Conservation (phyloP, 2,329 filamentous ascomycete species). For the Cordyceps cateniannulata region DNA sequence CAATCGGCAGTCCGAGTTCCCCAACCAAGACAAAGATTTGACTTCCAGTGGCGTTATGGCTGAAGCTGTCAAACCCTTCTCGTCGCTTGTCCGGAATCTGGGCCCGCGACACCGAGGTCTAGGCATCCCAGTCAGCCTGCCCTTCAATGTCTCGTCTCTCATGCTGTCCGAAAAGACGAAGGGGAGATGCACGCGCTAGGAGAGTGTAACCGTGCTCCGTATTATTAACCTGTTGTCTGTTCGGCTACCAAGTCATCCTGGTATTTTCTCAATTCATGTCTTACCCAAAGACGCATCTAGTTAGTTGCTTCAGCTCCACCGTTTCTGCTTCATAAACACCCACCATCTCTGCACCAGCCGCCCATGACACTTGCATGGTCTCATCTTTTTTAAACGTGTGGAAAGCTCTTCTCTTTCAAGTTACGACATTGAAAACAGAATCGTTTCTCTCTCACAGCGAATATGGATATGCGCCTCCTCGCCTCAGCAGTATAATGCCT, state of each 20-base stretch:
- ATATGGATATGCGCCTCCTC: neutral
- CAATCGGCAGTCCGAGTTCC: too few species aligned
- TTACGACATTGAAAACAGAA: neutral
- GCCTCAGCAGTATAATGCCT: neutral
- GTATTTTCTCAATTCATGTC: neutral
- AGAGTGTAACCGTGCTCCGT: too few species aligned
- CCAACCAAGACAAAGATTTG: too few species aligned
- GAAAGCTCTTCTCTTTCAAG: neutral
- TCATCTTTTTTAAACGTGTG: neutral
- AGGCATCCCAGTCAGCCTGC: neutral
- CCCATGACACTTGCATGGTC: too few species aligned
- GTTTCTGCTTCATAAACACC: neutral
- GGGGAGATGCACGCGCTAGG: too few species aligned
- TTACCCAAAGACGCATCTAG: neutral
- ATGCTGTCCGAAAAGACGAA: too few species aligned
- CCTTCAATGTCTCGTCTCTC: neutral
- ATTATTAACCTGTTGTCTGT: too few species aligned
- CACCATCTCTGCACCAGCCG: neutral
- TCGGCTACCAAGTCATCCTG: neutral
- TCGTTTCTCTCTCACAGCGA: neutral
- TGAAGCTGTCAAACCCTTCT: too few species aligned
- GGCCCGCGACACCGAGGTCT: too few species aligned
- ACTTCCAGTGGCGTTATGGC: too few species aligned
- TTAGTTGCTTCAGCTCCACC: neutral
- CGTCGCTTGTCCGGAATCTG: too few species aligned